Conservation (phyloP, 2,329 filamentous ascomycete genomes). For the Catunica adiposa region DNA sequence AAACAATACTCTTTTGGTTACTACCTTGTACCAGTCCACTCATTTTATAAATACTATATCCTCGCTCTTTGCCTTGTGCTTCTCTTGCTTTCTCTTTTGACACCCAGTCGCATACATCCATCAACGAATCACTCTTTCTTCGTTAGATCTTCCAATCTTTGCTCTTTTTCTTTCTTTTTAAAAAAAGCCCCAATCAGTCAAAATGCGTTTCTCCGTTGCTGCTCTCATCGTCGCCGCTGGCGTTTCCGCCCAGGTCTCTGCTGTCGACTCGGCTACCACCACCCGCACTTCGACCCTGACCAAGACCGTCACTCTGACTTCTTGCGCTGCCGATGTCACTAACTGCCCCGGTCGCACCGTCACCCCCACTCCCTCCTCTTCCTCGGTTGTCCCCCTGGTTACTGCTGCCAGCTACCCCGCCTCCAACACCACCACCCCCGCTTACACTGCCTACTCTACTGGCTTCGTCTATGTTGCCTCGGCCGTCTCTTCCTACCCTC, state of each 20-base stretch:
- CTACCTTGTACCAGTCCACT: constrained; percentile 11
- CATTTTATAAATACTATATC: constrained; percentile 9
- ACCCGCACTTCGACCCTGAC: constrained; percentile 15
- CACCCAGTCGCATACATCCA: not conserved
- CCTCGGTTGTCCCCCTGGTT: not conserved
- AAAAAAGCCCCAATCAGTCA: not conserved
- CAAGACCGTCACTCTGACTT: constrained; percentile 15
- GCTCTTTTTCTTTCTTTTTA: not conserved
- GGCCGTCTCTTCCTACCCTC: constrained; percentile 9
- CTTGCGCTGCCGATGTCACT: constrained; percentile 14
- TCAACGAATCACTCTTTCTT: constrained; percentile 13
- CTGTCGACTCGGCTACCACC: constrained; percentile 4
- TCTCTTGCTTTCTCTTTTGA: not conserved
- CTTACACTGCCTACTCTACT: constrained; percentile 6
- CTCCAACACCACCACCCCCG: constrained; percentile 10
- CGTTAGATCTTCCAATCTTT: constrained; percentile 4
- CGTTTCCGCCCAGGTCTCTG: constrained; percentile 4
- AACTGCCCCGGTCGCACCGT: constrained; percentile 13
- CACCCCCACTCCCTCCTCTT: not conserved
- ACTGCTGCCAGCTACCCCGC: constrained; percentile 9
- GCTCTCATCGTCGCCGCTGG: constrained; percentile 10
- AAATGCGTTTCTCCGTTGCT: constrained; percentile 14
- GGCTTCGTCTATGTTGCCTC: constrained; percentile 10
- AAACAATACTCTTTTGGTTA: not conserved
- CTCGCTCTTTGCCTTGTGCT: not conserved